Evolutionary conservation across 805 yeast genomes (phyloP), one percentile per base, ranked within the genome.

Genomic region (Saturnispora halmiae): DNA sequence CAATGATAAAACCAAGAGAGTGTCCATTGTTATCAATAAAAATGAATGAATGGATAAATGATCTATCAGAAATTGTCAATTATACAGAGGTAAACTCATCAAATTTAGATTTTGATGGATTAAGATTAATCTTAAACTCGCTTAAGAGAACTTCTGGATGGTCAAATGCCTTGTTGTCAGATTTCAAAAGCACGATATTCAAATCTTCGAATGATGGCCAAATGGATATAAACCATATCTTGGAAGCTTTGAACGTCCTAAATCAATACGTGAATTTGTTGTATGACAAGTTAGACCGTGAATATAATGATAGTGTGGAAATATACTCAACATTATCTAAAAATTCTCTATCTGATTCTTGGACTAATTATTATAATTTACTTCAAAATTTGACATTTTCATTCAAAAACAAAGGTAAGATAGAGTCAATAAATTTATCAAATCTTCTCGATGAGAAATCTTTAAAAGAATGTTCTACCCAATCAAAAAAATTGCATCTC

Each of bases 181-280:
- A 63, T 39, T 58, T 61, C 47, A 56, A 49, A 36, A 59, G 57
- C 42, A 53, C 59, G 3, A 35, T 46, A 6, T 50, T 47, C 2
- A 39, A 39, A 15, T 34, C 31, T 8, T 31, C 33, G 6, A 40
- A 52, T 24, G 54, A 54, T 34, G 47, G 47, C n/a, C 49, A 46
- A n/a, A 49, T 50, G 34, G 50, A 58, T 34, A 61, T 72, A 35
- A 67, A 67, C 46, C 55, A 60, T 14, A 69, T 74, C n/a, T 61
- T 75, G 51, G 65, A 67, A 31, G 64, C 75, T 4, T 56, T 73
- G 30, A 72, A 69, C 47, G 69, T 70, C 2, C 59, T 75, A 9
- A 67, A 72, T 40, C 78, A 72, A 48, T 73, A 74, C 47, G 65
- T 66, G 31, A 63, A 69, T n/a, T 64, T 69, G 41, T 66, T 71